Evolutionary conservation across 2,329 filamentous ascomycete genomes (phyloP).

Genomic region (Atkinsonella texensis): DNA sequence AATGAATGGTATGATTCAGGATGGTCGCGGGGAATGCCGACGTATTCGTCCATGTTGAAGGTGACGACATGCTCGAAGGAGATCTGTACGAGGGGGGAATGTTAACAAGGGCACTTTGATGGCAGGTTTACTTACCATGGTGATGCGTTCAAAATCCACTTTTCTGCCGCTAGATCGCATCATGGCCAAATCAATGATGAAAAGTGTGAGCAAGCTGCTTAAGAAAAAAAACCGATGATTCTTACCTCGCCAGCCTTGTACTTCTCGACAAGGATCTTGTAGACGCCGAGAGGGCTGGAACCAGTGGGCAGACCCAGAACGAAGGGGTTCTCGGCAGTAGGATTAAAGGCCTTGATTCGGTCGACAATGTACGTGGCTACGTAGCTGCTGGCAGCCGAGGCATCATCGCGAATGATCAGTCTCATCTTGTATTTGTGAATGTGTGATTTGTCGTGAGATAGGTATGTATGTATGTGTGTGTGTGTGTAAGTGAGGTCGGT

Average conservation of each 20-base stretch:
- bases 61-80: conserved; percentile 83
- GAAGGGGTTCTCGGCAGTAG: conserved; percentile 61
- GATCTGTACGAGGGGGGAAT: conserved; percentile 32
- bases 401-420: conserved; percentile 70
- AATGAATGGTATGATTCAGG: conserved; percentile 82
- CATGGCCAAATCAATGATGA: background rate
- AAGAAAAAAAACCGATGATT: background rate
- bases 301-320: conserved; percentile 76
- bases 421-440: conserved; percentile 44
- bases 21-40: conserved; percentile 70
- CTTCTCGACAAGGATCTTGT: conserved; percentile 60
- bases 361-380: conserved; percentile 75
- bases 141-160: background rate
- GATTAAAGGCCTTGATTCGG: conserved; percentile 66
- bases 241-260: conserved; percentile 51
- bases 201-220: too few species aligned
- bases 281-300: conserved; percentile 67
- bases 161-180: background rate
- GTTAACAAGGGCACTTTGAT: conserved; percentile 3
- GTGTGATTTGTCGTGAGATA: conserved; percentile 10
- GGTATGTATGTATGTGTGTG: background rate
- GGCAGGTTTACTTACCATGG: background rate
- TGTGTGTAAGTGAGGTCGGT: background rate
- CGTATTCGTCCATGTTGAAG: conserved; percentile 93
- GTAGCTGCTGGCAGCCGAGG: conserved; percentile 56